Percentiles rank a stretch among this genome's conserved stretches.
These are phyloP conservation scores for Xylaria digitata DNA, from an alignment of 2,329 filamentous ascomycete species.

Conservation along the genomic window DNA sequence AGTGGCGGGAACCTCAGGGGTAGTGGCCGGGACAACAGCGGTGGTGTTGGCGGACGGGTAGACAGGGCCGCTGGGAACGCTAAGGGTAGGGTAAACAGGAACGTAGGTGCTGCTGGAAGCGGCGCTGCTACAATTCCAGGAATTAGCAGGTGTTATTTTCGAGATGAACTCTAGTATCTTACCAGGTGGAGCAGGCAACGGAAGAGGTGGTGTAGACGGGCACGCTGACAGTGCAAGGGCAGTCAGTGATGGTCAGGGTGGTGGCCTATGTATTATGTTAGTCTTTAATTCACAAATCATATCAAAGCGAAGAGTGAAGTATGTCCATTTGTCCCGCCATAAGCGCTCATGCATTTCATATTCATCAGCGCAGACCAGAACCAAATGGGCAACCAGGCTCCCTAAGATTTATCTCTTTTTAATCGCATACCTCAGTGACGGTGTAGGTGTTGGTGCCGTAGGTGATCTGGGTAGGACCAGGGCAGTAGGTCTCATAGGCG, in stretches of 20 bases:
- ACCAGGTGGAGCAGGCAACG: conserved; percentile 54
- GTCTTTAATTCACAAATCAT: background rate
- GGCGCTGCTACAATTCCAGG: conserved; percentile 7
- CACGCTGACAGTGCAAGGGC: conserved; percentile 75
- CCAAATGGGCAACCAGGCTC: background rate
- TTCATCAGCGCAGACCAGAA: background rate
- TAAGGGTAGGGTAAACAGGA: conserved; percentile 41
- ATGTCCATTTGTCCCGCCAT: background rate
- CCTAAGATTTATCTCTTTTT: background rate
- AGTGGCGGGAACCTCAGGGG: conserved; percentile 27
- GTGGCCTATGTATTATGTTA: conserved; percentile 63
- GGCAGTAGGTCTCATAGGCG: conserved; percentile 78
- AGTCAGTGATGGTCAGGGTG: conserved; percentile 77
- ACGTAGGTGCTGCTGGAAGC: conserved; percentile 25
- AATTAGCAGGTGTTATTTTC: conserved; percentile 37
- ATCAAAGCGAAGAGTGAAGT: background rate
- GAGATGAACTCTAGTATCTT: conserved; percentile 31
- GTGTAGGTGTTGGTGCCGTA: conserved; percentile 75
- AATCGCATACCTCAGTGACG: conserved; percentile 68
- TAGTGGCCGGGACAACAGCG: conserved; percentile 22
- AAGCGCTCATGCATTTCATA: background rate
- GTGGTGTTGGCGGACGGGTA: conserved; percentile 43
- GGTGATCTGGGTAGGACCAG: conserved; percentile 71
- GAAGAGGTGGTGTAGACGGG: conserved; percentile 64
- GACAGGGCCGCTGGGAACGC: conserved; percentile 47